Evolutionary conservation across 768 basidiomycete species (phyloP).

Genomic region (Lentinula sp.): DNA sequence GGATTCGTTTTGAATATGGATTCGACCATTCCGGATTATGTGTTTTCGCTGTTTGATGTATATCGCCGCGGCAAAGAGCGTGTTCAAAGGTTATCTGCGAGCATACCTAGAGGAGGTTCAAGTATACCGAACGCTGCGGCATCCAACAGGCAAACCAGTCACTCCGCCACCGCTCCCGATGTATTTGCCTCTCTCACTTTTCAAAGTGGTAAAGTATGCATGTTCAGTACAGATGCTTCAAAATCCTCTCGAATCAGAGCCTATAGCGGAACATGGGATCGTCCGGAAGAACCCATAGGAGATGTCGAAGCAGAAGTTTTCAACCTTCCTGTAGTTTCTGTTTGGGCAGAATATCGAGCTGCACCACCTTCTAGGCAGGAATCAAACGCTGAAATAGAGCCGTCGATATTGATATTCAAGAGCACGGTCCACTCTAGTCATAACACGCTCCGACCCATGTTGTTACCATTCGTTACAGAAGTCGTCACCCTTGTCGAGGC

Average conservation of each 20-base stretch:
- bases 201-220: slow-evolving; percentile 76
- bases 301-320: slow-evolving; percentile 57
- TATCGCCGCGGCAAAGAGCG: slow-evolving; percentile 79
- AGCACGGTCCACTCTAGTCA: slow-evolving; percentile 85
- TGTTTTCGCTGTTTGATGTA: slow-evolving; percentile 81
- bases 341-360: slow-evolving; percentile 79
- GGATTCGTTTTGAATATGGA: slow-evolving; percentile 86
- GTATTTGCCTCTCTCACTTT: slow-evolving; percentile 66
- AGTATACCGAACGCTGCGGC: slow-evolving; percentile 23
- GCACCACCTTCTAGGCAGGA: slow-evolving; percentile 37
- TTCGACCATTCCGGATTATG: slow-evolving; percentile 68
- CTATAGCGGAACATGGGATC: slow-evolving; percentile 31
- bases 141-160: slow-evolving; percentile 10
- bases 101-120: slow-evolving; percentile 31
- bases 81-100: slow-evolving; percentile 60
- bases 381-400: slow-evolving; percentile 28
- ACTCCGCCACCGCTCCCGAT: slow-evolving; percentile 22
- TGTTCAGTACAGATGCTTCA: slow-evolving; percentile 49
- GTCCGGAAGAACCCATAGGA: slow-evolving; percentile 48
- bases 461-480: slow-evolving; percentile 83
- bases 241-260: slow-evolving; percentile 32
- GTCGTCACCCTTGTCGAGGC: slow-evolving; percentile 64
- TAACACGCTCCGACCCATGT: slow-evolving; percentile 75
- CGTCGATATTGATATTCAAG: slow-evolving; percentile 74
- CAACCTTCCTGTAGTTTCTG: slow-evolving; percentile 70